Evolutionary conservation across 371 early-diverging fungal species (phyloP), one percentile per base, ranked within the genome.

Genomic region (Mucor velutinosus): DNA sequence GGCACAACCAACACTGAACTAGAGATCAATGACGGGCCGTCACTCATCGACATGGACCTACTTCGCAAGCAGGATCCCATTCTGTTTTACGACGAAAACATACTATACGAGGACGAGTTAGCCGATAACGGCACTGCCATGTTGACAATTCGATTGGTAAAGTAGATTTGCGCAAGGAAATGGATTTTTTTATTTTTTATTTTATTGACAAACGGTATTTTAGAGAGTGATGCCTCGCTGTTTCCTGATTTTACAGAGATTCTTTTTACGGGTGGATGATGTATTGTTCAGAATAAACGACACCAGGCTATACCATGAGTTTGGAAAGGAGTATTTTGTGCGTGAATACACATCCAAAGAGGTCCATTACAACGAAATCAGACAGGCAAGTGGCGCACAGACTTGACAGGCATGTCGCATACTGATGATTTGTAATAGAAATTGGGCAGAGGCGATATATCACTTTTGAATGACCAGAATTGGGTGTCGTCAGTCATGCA

Each of bases 51-150:
- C 78, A 77, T 93, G 19, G 89, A 88, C n/a, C 77, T 83, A 58
- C 85, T 98, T 29, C 90, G 82, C 69, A 60, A 69, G 33, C 89
- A 83, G 15, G 97, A 98, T 41, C 94, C 93, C 0, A 96, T 98
- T 51, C 74, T 94, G 41, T 97, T 94, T 73, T 97, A 92, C 69
- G 94, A 95, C 71, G 94, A 97, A 60, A 87, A 91, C 51, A 87
- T 95, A 1, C 81, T 98, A 56, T 98, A 88, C 73, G 99, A 98
- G 72, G 99, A 98, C 75, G 99, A 98, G 76, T 81, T 98, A 47
- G 96, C 93, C 11, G 99, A 98, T 71, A 96, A 97, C 74, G 99
- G 99, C 15, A 87, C 91, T 1, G 91, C 95, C 10, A 79, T 92
- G 62, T 76, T 94, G 30, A 87, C 87, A 3, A 87, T 91, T 25